Evolutionary conservation across 306 rosid genomes (phyloP).

Genomic region (Prunus padus): DNA sequence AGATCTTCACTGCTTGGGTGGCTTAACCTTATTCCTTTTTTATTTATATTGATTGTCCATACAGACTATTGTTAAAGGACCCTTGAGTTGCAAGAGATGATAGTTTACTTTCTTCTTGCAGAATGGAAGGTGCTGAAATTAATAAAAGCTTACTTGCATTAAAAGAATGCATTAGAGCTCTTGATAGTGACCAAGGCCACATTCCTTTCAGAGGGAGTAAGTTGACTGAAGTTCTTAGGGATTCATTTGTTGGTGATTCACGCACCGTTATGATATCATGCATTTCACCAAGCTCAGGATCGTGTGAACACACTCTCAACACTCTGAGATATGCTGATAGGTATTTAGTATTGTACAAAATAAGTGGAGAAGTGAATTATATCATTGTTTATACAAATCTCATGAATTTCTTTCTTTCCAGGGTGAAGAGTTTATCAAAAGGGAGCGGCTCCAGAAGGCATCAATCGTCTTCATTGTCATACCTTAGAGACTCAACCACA

Average conservation of each 20-base stretch:
- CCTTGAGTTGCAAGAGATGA: conserved; percentile 8
- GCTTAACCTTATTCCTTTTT: too few relatives aligned
- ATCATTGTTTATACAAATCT: background rate
- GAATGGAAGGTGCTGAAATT: conserved; percentile 92
- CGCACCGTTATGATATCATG: conserved; percentile 91
- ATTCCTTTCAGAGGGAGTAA: conserved; percentile 94
- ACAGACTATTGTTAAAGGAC: background rate
- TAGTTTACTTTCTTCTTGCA: conserved; percentile 25
- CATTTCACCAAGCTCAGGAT: conserved; percentile 85
- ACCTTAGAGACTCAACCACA: conserved; percentile 56
- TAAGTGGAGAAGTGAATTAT: background rate
- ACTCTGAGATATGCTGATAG: conserved; percentile 89
- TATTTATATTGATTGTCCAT: too few relatives aligned
- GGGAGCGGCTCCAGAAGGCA: conserved; percentile 64
- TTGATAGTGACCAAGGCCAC: conserved; percentile 84
- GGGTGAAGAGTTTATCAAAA: conserved; percentile 79
- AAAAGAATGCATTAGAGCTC: conserved; percentile 84
- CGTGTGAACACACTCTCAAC: conserved; percentile 86
- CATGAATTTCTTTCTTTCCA: conserved; percentile 22
- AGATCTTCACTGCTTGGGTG: too few relatives aligned
- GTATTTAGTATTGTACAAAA: conserved; percentile 30
- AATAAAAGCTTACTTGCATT: conserved; percentile 84
- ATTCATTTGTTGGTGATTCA: conserved; percentile 82
- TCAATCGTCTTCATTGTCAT: conserved; percentile 50
- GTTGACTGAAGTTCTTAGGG: conserved; percentile 84